Evolutionary conservation across 78 protist species (phyloP).

Genomic region (Cyanophora paradoxa): DNA sequence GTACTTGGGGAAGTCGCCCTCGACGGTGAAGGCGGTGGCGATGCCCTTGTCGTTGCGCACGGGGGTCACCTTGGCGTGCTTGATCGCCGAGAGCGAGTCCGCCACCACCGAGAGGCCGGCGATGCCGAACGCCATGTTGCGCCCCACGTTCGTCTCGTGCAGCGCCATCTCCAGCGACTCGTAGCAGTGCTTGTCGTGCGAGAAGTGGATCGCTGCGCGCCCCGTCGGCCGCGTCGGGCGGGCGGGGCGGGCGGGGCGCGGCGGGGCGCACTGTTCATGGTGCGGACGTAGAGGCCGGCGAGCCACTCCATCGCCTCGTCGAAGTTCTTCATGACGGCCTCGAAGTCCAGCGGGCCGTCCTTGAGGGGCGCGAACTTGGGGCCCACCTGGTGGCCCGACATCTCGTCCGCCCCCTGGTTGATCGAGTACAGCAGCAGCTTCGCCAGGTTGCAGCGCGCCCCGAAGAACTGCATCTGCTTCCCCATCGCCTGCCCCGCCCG

Average conservation of each 20-base stretch:
- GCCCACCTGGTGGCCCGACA: not conserved
- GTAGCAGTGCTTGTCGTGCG: conserved; percentile 13
- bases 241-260: no score
- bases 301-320: conserved; percentile 17
- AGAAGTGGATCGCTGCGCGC: conserved; percentile 25
- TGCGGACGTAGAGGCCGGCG: conserved; percentile 15
- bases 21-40: conserved; percentile 17
- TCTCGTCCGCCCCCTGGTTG: conserved; percentile 13
- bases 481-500: conserved; percentile 20
- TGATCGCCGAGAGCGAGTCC: conserved; percentile 38
- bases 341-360: not conserved
- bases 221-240: no score
- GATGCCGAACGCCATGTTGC: conserved; percentile 33
- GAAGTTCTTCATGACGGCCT: conserved; percentile 4
- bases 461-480: conserved; percentile 38
- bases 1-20: conserved; percentile 34
- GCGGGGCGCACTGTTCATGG: conserved; percentile 34
- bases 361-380: not conserved
- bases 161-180: conserved; percentile 26
- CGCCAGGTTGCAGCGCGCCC: conserved; percentile 30
- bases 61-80: conserved; percentile 36
- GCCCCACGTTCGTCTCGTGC: conserved; percentile 26
- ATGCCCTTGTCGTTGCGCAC: conserved; percentile 10
- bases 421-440: conserved; percentile 25
- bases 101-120: conserved; percentile 33